Base-by-base conservation (phyloP, 352 stramenopile species). In the Globisporangium polare region DNA sequence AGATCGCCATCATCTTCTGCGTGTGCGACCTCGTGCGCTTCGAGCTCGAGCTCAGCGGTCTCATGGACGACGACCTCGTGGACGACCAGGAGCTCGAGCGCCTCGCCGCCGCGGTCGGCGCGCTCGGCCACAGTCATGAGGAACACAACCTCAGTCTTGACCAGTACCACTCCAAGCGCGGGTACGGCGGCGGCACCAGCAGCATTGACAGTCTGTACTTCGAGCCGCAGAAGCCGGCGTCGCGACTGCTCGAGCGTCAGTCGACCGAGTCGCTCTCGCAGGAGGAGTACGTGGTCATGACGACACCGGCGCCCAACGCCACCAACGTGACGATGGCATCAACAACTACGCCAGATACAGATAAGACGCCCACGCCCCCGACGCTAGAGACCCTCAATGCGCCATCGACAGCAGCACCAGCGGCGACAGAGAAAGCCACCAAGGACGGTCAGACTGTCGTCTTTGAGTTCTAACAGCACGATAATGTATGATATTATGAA, bases 1-100 rank as follows among this genome's bases (percentile, higher is more conserved):
- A 82, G 57, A 78, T 92, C 27, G 82, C 79, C 0, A 77, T 82
- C n/a, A 67, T 90, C 54, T 92, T 92, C 43, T 85, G 66, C 15
- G 51, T 89, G 7, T 73, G 77, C n/a, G 83, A 92, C 66, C 33
- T 92, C 1, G 74, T 73, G 29, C 83, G 83, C 51, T 90, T 89
- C 62, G 60, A 90, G 42, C 88, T 92, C 71, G 83, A 92, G 53
- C 74, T 90, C 72, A 75, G 82, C 35, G 51, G 75, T 5, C 68
- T 92, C 35, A 88, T 88, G 15, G 79, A 90, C 3, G 72, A 83
- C 27, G 71, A 83, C 29, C 27, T 53, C 24, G 60, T 51, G 12
- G 54, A 58, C 31, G 72, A 80, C 26, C 66, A 75, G 13, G 63
- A 75, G 33, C 27, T 67, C 45, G 63, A 62, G 47, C 61, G 61